Conservation (phyloP, 345 rosid genomes). For the Eutrema japonicum region DNA sequence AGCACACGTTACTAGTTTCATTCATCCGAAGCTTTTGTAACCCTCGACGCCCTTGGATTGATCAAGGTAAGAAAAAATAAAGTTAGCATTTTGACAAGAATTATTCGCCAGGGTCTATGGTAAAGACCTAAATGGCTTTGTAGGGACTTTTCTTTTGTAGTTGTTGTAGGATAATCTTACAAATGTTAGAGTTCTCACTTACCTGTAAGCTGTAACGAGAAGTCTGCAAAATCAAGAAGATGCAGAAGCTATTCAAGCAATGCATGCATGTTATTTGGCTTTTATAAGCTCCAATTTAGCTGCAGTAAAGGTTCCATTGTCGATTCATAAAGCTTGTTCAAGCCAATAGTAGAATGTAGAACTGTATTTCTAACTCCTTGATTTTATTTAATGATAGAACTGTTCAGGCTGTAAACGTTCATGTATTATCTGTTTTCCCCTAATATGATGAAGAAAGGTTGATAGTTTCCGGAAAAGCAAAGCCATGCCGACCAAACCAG, state of each 20-base stretch:
- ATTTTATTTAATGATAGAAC: neutral
- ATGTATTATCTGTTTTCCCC: neutral
- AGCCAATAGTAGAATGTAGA: slow-evolving; percentile 1
- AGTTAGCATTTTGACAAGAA: neutral
- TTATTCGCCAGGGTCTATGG: neutral
- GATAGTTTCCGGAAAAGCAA: slow-evolving; percentile 2
- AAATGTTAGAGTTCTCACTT: slow-evolving; percentile 2
- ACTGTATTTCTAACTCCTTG: slow-evolving; percentile 8
- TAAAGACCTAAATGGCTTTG: slow-evolving; percentile 14
- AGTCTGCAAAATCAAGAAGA: slow-evolving; percentile 18
- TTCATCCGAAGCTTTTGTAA: slow-evolving; percentile 3
- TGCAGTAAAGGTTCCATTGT: slow-evolving; percentile 8
- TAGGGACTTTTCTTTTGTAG: neutral
- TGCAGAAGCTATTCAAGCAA: slow-evolving; percentile 3
- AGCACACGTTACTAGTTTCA: slow-evolving; percentile 16
- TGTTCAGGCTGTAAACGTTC: neutral
- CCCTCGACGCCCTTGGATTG: neutral
- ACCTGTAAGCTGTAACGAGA: slow-evolving; percentile 21
- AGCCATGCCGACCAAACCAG: slow-evolving; percentile 22
- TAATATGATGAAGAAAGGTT: slow-evolving; percentile 13
- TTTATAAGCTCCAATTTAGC: slow-evolving; percentile 4
- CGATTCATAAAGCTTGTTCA: slow-evolving; percentile 2
- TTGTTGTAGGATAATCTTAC: neutral
- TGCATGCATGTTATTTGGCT: neutral
- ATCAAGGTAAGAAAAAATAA: neutral